Evolutionary conservation across 768 basidiomycete genomes (phyloP).

Genomic region (Naematelia encephala): DNA sequence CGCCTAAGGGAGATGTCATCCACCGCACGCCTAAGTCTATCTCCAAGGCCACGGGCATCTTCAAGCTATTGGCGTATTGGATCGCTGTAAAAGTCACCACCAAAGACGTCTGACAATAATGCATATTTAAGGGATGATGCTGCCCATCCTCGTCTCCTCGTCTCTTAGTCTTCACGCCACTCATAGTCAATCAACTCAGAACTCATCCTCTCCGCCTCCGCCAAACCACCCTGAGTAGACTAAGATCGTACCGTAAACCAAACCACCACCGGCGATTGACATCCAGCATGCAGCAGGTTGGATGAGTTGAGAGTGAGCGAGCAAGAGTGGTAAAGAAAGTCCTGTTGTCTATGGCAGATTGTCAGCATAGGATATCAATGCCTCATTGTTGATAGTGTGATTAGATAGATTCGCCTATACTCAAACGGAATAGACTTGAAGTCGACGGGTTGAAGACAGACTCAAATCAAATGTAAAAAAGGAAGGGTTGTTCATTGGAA

Average conservation of each 20-base stretch:
- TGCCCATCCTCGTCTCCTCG: background rate
- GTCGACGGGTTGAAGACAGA: constrained; percentile 1
- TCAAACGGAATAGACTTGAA: background rate
- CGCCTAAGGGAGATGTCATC: too few relatives aligned
- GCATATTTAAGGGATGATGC: background rate
- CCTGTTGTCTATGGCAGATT: constrained; percentile 60
- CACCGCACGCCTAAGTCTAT: background rate
- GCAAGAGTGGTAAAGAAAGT: constrained; percentile 83
- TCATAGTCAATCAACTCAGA: constrained; percentile 10
- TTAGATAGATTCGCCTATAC: background rate
- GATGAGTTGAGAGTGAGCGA: constrained; percentile 88
- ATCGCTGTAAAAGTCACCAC: too few relatives aligned
- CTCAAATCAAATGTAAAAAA: too few relatives aligned
- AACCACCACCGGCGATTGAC: constrained; percentile 92
- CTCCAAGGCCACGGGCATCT: too few relatives aligned
- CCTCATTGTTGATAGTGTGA: background rate
- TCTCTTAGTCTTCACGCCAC: background rate
- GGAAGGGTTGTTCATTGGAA: too few relatives aligned
- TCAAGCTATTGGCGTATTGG: too few relatives aligned
- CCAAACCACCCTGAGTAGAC: constrained; percentile 59
- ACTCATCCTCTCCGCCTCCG: constrained; percentile 41
- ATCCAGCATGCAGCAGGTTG: constrained; percentile 78
- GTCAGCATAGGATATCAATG: background rate
- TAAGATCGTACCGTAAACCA: constrained; percentile 84
- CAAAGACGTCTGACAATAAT: background rate